Evolutionary conservation across 108 stramenopile genomes (phyloP), one percentile per base, ranked within the genome.

Genomic region (Nitzschia sp.): DNA sequence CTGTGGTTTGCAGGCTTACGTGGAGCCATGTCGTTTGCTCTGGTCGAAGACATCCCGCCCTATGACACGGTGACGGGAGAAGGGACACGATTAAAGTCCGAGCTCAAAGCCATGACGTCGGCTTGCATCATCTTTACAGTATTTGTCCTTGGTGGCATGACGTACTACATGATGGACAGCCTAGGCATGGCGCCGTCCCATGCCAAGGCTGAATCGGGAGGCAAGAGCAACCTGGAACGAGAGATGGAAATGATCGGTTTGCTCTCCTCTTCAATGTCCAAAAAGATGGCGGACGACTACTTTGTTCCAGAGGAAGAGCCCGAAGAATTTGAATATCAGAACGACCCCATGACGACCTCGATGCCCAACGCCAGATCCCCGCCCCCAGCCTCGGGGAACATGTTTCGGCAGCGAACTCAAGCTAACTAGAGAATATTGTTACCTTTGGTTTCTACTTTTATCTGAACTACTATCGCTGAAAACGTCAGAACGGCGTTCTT

Each of bases 11-110:
- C 92, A 2, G 95, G 95, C 8, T 72, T 96, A 11, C 83, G 95
- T 9, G 95, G 95, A 8, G 95, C 92, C 46, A 92, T 96, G 89
- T 89, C 89, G 1, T 93, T 96, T 67, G 92, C 95, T 19, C 77
- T 96, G 38, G 95, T 94, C 2, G 95, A 96, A 69, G 80, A 90
- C 77, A 92, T 96, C 58, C 92, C 92, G 3, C 64, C 87, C 33
- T 93, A 82, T 65, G 89, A 96, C 69, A 72, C 87, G 1, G 86
- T 84, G 18, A 88, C 87, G 18, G 85, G 85, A 18, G 79, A 83
- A 57, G 95, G 95, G 33, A 84, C 92, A 18, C 74, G 85, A 42
- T 60, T 89, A n/a, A 96, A 93, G 65, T 84, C 91, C 15, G 92
- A 91, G 74, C 62, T 96, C 25, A 94, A 93, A 69, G 92, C 92